Evolutionary conservation across 2,329 filamentous ascomycete genomes (phyloP), one percentile per base, ranked within the genome.

Genomic region (Nakataea oryzae): DNA sequence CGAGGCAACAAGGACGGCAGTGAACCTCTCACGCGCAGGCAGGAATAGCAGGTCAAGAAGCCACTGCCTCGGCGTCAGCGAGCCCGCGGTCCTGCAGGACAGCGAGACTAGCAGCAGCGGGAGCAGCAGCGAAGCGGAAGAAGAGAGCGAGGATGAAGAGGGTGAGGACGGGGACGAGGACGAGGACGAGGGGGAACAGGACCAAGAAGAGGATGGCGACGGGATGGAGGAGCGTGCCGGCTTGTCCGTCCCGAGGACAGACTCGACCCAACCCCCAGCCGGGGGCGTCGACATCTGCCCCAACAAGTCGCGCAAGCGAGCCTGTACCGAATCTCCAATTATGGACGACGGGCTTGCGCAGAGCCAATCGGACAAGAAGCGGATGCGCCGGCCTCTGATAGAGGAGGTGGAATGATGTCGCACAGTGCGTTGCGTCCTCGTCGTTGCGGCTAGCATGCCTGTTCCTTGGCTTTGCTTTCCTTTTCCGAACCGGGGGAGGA

Each of bases 361-460:
- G 57, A 27, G 34, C 3, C 57, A 7, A 24, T 34, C 41, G 2
- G 27, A 41, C 27, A 54, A 27, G 34, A 59, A 59, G 41, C 47
- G 50, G 14, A 47, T 14, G 17, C 27, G 17, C 29, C 32, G 50
- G 58, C 47, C 47, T 27, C n/a, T 65, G 54, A 66, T 66, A 17
- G 62, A 66, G 58, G 65, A 65, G 62, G 64, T 63, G 26, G 58
- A 59, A 26, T 61, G 68, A 66, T 70, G 63, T n/a, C 41, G 8
- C 41, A 3, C 7, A 11, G 41, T n/a, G n/a, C 41, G 41, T 9
- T 50, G 7, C 6, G 1, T 24, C 3, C 13, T 21, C 34, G 34
- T 41, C 2, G 8, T 32, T 32, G 30, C 21, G 34, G n/a, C 21
- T 5, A 17, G 34, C 34, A 21, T 47, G 5, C n/a, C 41, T 24